These are phyloP conservation scores for Aspergillus puulaauensis DNA, from an alignment of 2,329 filamentous ascomycete species.

Conservation along the genomic window DNA sequence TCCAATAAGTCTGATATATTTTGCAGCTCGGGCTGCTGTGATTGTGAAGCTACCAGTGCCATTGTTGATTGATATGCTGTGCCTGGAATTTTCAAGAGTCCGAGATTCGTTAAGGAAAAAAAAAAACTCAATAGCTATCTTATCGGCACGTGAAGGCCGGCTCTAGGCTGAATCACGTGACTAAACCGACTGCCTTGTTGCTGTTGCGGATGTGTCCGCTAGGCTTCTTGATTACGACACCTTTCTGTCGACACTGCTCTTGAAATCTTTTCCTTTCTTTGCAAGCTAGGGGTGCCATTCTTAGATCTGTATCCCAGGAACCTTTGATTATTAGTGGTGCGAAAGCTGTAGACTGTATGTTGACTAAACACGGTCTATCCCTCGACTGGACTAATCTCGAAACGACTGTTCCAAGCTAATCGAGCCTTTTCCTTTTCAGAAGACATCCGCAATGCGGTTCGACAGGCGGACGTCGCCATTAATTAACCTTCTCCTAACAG, in stretches of 20 bases:
- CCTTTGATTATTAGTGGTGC: constrained; percentile 6
- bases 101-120: background rate
- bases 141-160: constrained; percentile 23
- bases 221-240: background rate
- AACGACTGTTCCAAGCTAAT: constrained; percentile 18
- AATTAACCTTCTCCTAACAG: constrained; percentile 29
- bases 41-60: constrained; percentile 22
- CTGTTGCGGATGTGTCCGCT: constrained; percentile 3
- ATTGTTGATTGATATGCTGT: constrained; percentile 18
- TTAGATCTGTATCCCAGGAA: constrained; percentile 9
- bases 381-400: constrained; percentile 11
- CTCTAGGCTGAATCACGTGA: background rate
- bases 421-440: constrained; percentile 12
- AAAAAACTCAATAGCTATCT: constrained; percentile 21
- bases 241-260: background rate
- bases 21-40: constrained; percentile 21
- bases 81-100: constrained; percentile 1
- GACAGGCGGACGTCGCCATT: constrained; percentile 30
- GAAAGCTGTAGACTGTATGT: constrained; percentile 23
- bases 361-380: constrained; percentile 5
- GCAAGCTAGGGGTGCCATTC: background rate
- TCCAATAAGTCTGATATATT: constrained; percentile 34
- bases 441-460: constrained; percentile 36
- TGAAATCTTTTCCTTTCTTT: background rate
- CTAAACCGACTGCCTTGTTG: background rate